Percentiles rank a stretch among this genome's conserved stretches.
Evolutionary conservation across 2,329 filamentous ascomycete genomes (phyloP).

Genomic region (Colletotrichum orbiculare): DNA sequence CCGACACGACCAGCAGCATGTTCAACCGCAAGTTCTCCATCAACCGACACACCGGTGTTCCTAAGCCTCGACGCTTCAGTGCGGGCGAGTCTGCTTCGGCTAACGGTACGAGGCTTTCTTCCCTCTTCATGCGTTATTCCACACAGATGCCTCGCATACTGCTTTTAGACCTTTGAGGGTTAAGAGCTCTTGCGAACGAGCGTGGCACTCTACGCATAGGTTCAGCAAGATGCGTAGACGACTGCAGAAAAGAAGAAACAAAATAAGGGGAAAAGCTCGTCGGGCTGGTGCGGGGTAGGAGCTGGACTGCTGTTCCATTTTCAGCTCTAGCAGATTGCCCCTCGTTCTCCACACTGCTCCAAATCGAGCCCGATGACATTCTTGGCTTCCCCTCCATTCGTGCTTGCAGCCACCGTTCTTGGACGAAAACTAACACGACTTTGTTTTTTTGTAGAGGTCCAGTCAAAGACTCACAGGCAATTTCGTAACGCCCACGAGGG

Average conservation of each 20-base stretch:
- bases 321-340: slow-evolving; percentile 30
- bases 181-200: neutral
- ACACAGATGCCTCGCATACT: neutral
- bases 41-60: slow-evolving; percentile 73
- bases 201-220: too few species aligned
- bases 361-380: slow-evolving; percentile 31
- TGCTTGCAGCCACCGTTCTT: neutral
- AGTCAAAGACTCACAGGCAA: slow-evolving; percentile 86
- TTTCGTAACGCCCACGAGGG: slow-evolving; percentile 92
- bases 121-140: neutral
- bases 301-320: slow-evolving; percentile 21
- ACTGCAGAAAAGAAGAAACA: neutral
- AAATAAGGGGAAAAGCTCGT: slow-evolving; percentile 27
- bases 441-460: slow-evolving; percentile 68
- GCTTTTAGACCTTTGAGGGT: neutral
- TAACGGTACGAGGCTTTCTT: slow-evolving; percentile 21
- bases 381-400: slow-evolving; percentile 25
- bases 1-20: slow-evolving; percentile 46
- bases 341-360: slow-evolving; percentile 36
- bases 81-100: slow-evolving; percentile 63
- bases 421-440: slow-evolving; percentile 33
- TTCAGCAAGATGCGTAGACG: neutral
- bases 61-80: slow-evolving; percentile 69
- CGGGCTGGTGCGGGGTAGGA: slow-evolving; percentile 31
- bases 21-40: slow-evolving; percentile 74